A percentile compares a stretch with the other conserved stretches of the same genome.
Conservation (phyloP, 352 stramenopile genomes). For the Albugo laibachii region DNA sequence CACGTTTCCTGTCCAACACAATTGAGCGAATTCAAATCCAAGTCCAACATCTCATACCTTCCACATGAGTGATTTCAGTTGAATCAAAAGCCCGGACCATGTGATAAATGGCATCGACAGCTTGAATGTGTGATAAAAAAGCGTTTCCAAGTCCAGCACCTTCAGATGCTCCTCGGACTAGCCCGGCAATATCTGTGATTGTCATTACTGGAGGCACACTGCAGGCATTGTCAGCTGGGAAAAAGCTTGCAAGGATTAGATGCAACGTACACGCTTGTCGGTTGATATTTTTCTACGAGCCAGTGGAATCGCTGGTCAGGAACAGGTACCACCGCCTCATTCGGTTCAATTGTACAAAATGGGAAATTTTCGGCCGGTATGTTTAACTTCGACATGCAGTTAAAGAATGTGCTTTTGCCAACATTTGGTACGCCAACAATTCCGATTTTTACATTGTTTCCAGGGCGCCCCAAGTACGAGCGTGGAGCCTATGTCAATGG, state of each 20-base stretch:
- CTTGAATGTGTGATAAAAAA: slow-evolving; percentile 98
- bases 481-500: neutral
- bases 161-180: slow-evolving; percentile 94
- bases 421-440: slow-evolving; percentile 99
- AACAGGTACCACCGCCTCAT: slow-evolving; percentile 92
- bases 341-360: slow-evolving; percentile 99
- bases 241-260: neutral
- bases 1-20: slow-evolving; percentile 65
- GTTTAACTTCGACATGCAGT: slow-evolving; percentile 91
- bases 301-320: slow-evolving; percentile 98
- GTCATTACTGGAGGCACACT: slow-evolving; percentile 91
- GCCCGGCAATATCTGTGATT: slow-evolving; percentile 98
- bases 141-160: slow-evolving; percentile 97
- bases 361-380: slow-evolving; percentile 86
- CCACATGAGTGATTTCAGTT: slow-evolving; percentile 97
- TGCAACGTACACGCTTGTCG: slow-evolving; percentile 66
- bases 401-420: slow-evolving; percentile 99
- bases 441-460: slow-evolving; percentile 95
- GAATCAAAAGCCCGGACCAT: slow-evolving; percentile 96
- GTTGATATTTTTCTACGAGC: slow-evolving; percentile 91
- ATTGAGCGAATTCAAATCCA: neutral
- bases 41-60: slow-evolving; percentile 25
- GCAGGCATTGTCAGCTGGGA: neutral
- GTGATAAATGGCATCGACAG: slow-evolving; percentile 96
- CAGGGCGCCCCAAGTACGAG: slow-evolving; percentile 54